Evolutionary conservation across 1,284 basidiomycete species (phyloP).

Genomic region (Earliella scabrosa): DNA sequence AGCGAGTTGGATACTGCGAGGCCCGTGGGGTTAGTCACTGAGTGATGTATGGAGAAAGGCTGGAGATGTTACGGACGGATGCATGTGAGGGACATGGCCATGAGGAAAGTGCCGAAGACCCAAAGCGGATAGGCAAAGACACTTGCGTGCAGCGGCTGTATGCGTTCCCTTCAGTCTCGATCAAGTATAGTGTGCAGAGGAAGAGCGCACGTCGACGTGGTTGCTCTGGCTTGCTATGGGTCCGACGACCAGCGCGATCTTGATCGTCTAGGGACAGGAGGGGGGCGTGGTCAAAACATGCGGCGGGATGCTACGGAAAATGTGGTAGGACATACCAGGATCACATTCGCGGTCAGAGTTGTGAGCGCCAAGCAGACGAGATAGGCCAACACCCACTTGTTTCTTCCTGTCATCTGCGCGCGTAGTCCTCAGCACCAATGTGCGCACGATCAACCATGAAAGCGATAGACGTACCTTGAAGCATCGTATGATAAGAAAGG

Average conservation of each 20-base stretch:
- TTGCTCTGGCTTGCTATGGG: constrained; percentile 4
- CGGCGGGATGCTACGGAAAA: background rate
- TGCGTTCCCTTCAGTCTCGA: too few species aligned
- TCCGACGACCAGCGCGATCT: constrained; percentile 24
- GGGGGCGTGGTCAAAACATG: background rate
- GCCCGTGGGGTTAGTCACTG: too few species aligned
- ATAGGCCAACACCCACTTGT: constrained; percentile 39
- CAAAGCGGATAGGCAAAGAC: constrained; percentile 29
- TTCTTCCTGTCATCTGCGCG: constrained; percentile 44
- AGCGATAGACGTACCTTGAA: constrained; percentile 47
- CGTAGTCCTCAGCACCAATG: background rate
- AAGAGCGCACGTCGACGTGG: constrained; percentile 33
- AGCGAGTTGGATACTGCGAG: constrained; percentile 45
- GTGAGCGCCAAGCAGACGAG: constrained; percentile 31
- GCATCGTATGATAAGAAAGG: constrained; percentile 50
- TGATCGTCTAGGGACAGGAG: constrained; percentile 28
- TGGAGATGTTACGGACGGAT: background rate
- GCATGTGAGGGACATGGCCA: constrained; percentile 47
- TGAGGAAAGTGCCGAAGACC: constrained; percentile 35
- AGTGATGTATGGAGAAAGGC: background rate
- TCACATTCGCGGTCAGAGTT: constrained; percentile 40
- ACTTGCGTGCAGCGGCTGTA: constrained; percentile 41
- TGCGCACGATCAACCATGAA: background rate
- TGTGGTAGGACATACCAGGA: constrained; percentile 39
- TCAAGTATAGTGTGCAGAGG: too few species aligned